Conservation (phyloP, 148 eudicot species). For the Chenopodium berlandieri region DNA sequence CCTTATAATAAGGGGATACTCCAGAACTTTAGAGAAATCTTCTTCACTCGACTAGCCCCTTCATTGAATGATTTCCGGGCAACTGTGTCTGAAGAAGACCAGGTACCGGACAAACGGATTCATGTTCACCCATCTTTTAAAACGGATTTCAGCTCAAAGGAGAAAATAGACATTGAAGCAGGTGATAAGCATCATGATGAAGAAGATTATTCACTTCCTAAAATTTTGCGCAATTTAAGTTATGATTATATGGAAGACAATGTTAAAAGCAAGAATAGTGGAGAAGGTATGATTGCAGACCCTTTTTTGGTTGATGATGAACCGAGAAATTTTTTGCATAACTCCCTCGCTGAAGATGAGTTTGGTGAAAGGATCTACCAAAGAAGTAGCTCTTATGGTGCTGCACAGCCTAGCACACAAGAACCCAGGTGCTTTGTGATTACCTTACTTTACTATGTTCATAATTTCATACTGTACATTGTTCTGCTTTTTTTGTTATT, state of each 20-base stretch:
- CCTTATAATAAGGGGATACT: conserved; percentile 63
- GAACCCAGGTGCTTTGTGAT: conserved; percentile 33
- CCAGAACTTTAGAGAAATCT: conserved; percentile 54
- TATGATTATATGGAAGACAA: conserved; percentile 61
- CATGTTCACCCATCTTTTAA: conserved; percentile 28
- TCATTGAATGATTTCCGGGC: conserved; percentile 68
- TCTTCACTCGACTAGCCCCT: conserved; percentile 59
- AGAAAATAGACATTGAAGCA: conserved; percentile 77
- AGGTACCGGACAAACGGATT: conserved; percentile 27
- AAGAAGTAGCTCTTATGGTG: conserved; percentile 30
- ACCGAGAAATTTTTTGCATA: conserved; percentile 26
- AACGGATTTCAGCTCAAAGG: conserved; percentile 53
- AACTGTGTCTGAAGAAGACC: conserved; percentile 45
- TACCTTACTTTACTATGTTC: not conserved
- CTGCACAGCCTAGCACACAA: conserved; percentile 15
- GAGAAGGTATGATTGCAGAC: conserved; percentile 37
- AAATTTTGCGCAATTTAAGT: conserved; percentile 70
- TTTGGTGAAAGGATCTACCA: conserved; percentile 35
- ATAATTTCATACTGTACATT: not conserved
- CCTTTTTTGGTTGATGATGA: conserved; percentile 43
- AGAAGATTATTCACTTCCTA: conserved; percentile 60
- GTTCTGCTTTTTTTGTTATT: too few relatives aligned
- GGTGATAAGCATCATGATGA: conserved; percentile 42
- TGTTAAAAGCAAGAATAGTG: conserved; percentile 43
- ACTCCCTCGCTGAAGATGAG: conserved; percentile 47